Base-by-base conservation (phyloP, 352 stramenopile species). In the Globisporangium perplexum region DNA sequence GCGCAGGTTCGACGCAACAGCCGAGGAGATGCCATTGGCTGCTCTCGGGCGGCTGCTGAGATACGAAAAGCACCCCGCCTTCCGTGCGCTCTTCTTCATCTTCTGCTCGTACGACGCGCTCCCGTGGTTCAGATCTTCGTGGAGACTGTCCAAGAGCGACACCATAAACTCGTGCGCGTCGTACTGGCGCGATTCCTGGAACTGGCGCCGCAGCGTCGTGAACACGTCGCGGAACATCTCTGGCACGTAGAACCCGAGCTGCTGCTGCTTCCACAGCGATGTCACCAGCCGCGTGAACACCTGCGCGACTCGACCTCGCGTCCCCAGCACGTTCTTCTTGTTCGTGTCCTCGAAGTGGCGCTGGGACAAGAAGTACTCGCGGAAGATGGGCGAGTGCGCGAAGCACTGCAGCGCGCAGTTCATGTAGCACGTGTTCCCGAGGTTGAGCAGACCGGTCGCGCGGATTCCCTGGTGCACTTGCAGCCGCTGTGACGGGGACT, bases 111-210 rank as follows among this genome's bases (percentile, higher is more conserved):
- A 56, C 15, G 49, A 31, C 8, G 52, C 28, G 30, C 47, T 47
- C 7, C 56, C 56, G 43, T 48, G 61, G 68, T 99, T 99, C 33
- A 98, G 68, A 68, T 99, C 97, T 72, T 99, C 97, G 70, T 99
- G 97, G 2, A 99, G 66, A 55, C 96, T 96, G 75, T 99, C 97
- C 7, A 99, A 83, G 6, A 99, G 68, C 44, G 97, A 98, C 30
- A 93, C 88, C 72, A 98, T 98, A 47, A 93, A 92, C 50, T 95
- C 84, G 69, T 99, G 96, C 20, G 88, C 88, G 54, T 99, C 97
- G 54, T 99, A 97, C 66, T 99, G 97, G 8, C 74, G 76, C 12
- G 74, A 76, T 53, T 91, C 81, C 48, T 89, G 73, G 30, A 91
- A 91, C 33, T 88, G 68, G 11, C 59, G 60, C n/a, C 74, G 67